Base-by-base conservation (phyloP, 1,284 basidiomycete genomes). In the Ustilago nuda region DNA sequence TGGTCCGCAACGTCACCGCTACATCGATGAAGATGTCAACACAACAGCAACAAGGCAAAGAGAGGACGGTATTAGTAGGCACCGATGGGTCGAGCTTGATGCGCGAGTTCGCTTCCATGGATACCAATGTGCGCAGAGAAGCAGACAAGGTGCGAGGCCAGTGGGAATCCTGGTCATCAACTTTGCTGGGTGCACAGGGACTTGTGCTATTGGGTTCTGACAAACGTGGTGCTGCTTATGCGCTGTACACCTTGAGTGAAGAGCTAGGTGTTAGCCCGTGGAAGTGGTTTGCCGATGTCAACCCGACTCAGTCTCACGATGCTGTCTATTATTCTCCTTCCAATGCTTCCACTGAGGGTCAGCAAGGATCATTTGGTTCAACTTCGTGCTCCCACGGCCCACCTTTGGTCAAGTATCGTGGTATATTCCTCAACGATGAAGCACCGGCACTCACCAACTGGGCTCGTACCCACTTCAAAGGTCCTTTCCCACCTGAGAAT, bases 321-420 rank as follows among this genome's bases (percentile, higher is more conserved):
- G 53, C 67, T 19, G 43, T 61, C 27, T 65, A 70, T 43, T 70
- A 70, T 54, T 57, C 53, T 4, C 67, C 64, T 19, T n/a, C 61
- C 4, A 8, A 46, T 5, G 36, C 54, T n/a, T 35, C 56, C 3
- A 37, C 57, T 6, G 15, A 19, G 7, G n/a, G 5, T 13, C 27
- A 50, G 12, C 27, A 23, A 6, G 36, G 27, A 2, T 13, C 32
- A 9, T 70, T 70, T 23, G 68, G 68, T 0, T 48, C 54, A 0
- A 65, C 12, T 6, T 12, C 89, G 3, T 91, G 91, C 83, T 87
- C 89, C 8, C 91, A 92, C 82, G 91, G 90, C 33, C 84, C 88
- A 7, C 91, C 92, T 0, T 90, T 90, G 2, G 91, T 92, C 65
- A 91, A 92, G 81, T 92, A 91, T 76, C 89, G 91, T 43, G 91